Percentiles rank a stretch among this genome's conserved stretches.
These are phyloP conservation scores for Gaertneriomyces semiglobifer DNA, from an alignment of 192 early-diverging fungal genomes.

Conservation along the genomic window DNA sequence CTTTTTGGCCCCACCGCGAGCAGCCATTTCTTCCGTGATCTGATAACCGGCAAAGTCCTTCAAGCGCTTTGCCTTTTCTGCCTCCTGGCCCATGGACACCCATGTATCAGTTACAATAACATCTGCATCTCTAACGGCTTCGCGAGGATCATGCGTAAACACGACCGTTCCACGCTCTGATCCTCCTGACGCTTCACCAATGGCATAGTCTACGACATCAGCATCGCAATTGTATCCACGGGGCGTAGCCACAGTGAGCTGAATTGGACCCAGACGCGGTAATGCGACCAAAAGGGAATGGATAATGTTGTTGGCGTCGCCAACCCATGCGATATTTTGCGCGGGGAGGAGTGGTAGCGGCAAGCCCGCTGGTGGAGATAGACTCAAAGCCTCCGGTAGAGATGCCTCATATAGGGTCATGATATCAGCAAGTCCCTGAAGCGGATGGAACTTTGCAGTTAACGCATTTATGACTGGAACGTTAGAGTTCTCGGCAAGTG, in stretches of 20 bases:
- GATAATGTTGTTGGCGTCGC: constrained; percentile 96
- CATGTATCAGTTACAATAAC: constrained; percentile 97
- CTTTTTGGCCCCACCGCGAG: constrained; percentile 68
- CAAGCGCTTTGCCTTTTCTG: constrained; percentile 79
- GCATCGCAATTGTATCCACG: constrained; percentile 71
- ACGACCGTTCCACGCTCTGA: constrained; percentile 20
- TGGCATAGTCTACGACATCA: constrained; percentile 66
- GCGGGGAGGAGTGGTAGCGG: constrained; percentile 58
- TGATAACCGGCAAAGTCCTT: constrained; percentile 80
- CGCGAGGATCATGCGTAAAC: constrained; percentile 66
- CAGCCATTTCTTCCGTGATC: constrained; percentile 81
- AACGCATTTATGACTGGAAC: constrained; percentile 97
- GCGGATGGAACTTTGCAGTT: constrained; percentile 91
- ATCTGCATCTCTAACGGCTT: constrained; percentile 79
- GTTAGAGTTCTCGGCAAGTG: constrained; percentile 76
- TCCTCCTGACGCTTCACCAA: constrained; percentile 55
- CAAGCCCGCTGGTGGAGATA: constrained; percentile 1
- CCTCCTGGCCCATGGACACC: constrained; percentile 98
- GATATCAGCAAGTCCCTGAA: constrained; percentile 94
- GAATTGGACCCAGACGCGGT: constrained; percentile 77
- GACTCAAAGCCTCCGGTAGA: constrained; percentile 35
- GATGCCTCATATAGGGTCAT: constrained; percentile 88
- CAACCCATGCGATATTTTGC: constrained; percentile 93
- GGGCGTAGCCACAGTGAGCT: constrained; percentile 81
- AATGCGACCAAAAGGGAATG: constrained; percentile 85